Conservation (phyloP, 2,329 filamentous ascomycete genomes). For the Cladophialophora chaetospira region DNA sequence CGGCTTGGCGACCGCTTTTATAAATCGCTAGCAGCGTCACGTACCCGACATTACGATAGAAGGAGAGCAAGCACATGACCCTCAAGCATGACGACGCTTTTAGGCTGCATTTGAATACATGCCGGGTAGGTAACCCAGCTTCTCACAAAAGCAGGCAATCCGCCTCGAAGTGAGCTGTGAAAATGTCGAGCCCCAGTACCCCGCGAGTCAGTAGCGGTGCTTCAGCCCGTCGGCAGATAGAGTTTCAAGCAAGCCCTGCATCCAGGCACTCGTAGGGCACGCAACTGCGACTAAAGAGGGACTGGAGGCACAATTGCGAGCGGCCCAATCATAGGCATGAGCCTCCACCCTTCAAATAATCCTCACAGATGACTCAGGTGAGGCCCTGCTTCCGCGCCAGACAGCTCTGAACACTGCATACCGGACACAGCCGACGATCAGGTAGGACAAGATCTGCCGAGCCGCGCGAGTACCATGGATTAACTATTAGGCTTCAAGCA, state of each 20-base stretch:
- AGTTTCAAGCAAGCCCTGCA: background rate
- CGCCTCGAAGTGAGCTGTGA: too few species aligned
- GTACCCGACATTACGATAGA: too few species aligned
- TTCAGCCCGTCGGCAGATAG: background rate
- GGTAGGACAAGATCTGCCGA: background rate
- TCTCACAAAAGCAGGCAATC: too few species aligned
- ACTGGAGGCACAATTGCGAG: background rate
- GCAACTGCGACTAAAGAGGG: background rate
- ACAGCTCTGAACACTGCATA: background rate
- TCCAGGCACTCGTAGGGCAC: background rate
- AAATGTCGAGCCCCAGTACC: background rate
- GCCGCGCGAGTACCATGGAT: background rate
- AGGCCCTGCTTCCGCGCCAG: constrained; percentile 6
- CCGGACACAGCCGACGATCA: background rate
- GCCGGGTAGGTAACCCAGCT: too few species aligned
- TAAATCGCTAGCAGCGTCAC: too few species aligned
- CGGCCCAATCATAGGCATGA: background rate
- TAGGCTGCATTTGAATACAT: too few species aligned
- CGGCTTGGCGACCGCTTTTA: constrained; percentile 4
- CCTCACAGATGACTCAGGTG: background rate
- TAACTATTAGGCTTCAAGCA: background rate
- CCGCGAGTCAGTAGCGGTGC: too few species aligned
- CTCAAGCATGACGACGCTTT: too few species aligned
- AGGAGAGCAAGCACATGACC: too few species aligned
- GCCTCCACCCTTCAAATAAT: background rate